Conservation (phyloP, 768 basidiomycete species). For the Leccinum fibrillosum region DNA sequence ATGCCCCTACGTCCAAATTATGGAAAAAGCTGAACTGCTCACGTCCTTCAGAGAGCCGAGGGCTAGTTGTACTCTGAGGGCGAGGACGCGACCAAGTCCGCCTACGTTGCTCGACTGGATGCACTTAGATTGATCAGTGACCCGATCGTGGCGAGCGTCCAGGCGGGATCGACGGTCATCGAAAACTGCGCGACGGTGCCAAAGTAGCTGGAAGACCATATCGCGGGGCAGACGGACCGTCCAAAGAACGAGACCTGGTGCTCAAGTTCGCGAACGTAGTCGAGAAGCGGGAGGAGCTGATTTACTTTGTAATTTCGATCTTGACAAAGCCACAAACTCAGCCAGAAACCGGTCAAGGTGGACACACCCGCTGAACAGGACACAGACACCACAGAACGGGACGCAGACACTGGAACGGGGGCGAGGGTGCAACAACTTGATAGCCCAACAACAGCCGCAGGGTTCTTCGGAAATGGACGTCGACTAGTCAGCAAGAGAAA, state of each 20-base stretch:
- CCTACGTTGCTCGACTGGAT: conserved; percentile 84
- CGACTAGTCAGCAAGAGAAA: conserved; percentile 47
- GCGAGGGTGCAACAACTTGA: conserved; percentile 26
- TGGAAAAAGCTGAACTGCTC: conserved; percentile 57
- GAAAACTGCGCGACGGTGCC: conserved; percentile 88
- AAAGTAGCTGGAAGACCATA: conserved; percentile 96
- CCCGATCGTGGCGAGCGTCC: conserved; percentile 77
- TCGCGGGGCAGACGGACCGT: conserved; percentile 80
- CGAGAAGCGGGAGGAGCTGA: conserved; percentile 91
- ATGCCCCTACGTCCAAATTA: conserved; percentile 79
- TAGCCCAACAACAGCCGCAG: conserved; percentile 14
- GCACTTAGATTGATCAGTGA: conserved; percentile 82
- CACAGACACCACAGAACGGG: conserved; percentile 71
- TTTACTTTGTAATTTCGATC: conserved; percentile 88
- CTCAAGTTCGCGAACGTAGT: conserved; percentile 76
- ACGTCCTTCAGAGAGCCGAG: conserved; percentile 73
- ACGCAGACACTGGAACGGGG: conserved; percentile 53
- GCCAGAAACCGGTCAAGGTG: conserved; percentile 57
- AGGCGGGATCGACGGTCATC: conserved; percentile 67
- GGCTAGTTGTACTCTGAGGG: conserved; percentile 97
- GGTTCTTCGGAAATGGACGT: conserved; percentile 81
- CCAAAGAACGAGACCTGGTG: conserved; percentile 87
- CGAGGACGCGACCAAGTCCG: conserved; percentile 93
- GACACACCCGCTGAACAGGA: conserved; percentile 42
- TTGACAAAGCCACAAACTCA: conserved; percentile 85